Conservation (phyloP, 345 rosid species). For the Populus alba region DNA sequence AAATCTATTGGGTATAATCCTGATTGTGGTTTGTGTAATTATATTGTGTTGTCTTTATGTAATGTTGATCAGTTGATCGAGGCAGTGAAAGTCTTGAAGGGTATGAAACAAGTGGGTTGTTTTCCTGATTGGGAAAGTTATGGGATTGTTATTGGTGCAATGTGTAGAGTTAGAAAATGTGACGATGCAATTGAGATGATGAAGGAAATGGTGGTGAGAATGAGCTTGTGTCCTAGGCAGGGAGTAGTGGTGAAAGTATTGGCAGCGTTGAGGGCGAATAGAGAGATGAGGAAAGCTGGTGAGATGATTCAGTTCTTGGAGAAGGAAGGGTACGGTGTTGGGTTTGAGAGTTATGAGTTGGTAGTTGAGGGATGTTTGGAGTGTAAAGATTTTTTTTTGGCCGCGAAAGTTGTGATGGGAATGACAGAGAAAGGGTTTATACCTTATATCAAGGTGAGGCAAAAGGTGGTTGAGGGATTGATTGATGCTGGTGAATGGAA, state of each 20-base stretch:
- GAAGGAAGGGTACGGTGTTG: constrained; percentile 47
- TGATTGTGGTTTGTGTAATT: constrained; percentile 67
- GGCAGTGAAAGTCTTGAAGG: constrained; percentile 60
- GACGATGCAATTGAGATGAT: constrained; percentile 50
- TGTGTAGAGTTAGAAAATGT: constrained; percentile 58
- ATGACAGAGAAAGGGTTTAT: constrained; percentile 80
- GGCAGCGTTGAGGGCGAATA: constrained; percentile 56
- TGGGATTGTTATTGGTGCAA: constrained; percentile 42
- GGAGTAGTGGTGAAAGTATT: constrained; percentile 54
- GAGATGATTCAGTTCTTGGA: constrained; percentile 72
- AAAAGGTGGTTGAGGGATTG: constrained; percentile 65
- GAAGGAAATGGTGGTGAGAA: constrained; percentile 70
- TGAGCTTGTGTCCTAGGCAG: constrained; percentile 60
- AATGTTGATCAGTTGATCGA: constrained; percentile 63
- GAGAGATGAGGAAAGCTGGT: constrained; percentile 64
- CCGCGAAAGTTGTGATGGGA: constrained; percentile 59
- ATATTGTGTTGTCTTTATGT: constrained; percentile 59
- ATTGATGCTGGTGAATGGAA: constrained; percentile 54
- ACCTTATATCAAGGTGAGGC: constrained; percentile 71
- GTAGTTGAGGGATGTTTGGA: constrained; percentile 69
- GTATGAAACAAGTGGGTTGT: constrained; percentile 56
- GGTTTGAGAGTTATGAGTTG: constrained; percentile 60
- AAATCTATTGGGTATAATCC: constrained; percentile 62
- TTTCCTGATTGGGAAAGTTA: constrained; percentile 74
- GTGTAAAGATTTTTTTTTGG: constrained; percentile 59